Evolutionary conservation across 2,329 filamentous ascomycete species (phyloP).

Genomic region (Zymoseptoria tritici): DNA sequence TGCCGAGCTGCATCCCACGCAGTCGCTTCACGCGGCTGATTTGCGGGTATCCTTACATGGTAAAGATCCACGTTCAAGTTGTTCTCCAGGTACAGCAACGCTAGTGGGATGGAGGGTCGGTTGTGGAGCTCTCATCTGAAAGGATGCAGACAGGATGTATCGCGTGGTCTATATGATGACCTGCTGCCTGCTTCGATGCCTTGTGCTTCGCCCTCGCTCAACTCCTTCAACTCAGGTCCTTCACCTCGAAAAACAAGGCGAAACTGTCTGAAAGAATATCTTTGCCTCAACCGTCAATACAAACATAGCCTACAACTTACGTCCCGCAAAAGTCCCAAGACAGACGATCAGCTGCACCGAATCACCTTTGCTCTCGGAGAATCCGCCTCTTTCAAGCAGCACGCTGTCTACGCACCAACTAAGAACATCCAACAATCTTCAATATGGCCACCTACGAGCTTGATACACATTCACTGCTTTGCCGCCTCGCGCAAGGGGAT

Average conservation of each 20-base stretch:
- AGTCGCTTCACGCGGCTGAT: neutral
- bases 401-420: neutral
- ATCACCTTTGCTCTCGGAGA: neutral
- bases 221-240: neutral
- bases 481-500: conserved; percentile 11
- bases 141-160: neutral
- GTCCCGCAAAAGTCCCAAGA: neutral
- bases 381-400: neutral
- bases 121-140: neutral
- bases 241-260: neutral
- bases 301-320: neutral
- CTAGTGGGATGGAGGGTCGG: neutral
- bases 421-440: neutral
- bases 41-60: neutral
- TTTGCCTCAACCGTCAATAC: neutral
- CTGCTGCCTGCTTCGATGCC: neutral
- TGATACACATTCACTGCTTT: conserved; percentile 16
- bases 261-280: neutral
- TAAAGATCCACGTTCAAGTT: neutral
- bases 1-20: neutral
- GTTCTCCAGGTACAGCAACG: neutral
- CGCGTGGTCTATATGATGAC: neutral
- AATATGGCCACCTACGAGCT: conserved; percentile 19
- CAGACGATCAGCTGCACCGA: neutral
- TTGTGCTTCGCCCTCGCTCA: neutral